Percentiles rank a stretch among this genome's conserved stretches.
Conservation (phyloP, 2,329 filamentous ascomycete species). For the Cercospora canescens region DNA sequence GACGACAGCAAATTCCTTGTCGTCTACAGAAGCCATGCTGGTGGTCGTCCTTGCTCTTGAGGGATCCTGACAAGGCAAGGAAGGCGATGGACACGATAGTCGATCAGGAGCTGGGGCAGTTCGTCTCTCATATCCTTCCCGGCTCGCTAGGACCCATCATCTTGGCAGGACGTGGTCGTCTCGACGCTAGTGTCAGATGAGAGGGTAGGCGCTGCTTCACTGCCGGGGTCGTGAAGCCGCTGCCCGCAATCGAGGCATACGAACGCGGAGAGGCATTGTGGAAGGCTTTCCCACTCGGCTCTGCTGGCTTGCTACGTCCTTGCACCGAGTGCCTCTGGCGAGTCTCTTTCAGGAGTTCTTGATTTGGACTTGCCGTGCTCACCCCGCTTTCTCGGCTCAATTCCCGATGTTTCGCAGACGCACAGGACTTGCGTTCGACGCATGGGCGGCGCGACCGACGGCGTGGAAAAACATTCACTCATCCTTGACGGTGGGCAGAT, state of each 20-base stretch:
- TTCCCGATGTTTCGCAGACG: not conserved
- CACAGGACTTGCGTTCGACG: not conserved
- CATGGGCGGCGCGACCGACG: not conserved
- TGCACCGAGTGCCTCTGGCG: not conserved
- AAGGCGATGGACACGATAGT: not conserved
- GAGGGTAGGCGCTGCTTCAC: not conserved
- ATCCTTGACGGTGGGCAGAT: not conserved
- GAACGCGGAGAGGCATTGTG: not conserved
- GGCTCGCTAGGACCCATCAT: not conserved
- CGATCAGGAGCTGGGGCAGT: not conserved
- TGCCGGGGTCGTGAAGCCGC: not conserved
- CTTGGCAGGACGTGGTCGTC: not conserved
- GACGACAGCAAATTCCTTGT: not conserved
- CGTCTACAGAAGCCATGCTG: not conserved
- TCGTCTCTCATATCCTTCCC: not conserved
- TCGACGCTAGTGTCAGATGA: not conserved
- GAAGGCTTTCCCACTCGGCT: not conserved
- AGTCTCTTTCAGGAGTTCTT: not conserved
- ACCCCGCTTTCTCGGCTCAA: not conserved
- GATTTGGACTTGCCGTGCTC: not conserved
- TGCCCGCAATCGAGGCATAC: not conserved
- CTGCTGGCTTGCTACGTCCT: not conserved
- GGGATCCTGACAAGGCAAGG: not conserved
- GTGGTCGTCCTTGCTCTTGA: not conserved
- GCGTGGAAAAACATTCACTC: not conserved